Percentiles rank a stretch among this genome's conserved stretches.
phyloP scores from a whole-genome alignment of 495 filamentous ascomycete species.

The Penicillium herquei region DNA sequence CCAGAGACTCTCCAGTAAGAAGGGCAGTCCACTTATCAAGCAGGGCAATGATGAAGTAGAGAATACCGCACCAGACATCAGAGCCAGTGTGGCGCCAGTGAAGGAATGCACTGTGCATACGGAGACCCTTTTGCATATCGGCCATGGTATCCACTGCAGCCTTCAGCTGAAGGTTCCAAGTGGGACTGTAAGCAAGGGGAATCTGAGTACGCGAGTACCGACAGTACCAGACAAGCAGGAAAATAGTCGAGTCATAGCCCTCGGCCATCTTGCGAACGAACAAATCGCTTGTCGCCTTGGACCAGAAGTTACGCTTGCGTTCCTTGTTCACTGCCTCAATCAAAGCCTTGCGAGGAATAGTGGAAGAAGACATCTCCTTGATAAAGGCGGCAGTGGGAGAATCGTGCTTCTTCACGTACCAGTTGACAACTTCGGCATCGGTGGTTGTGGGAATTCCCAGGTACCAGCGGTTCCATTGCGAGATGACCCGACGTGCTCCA shows the following conservation, averaged over 20 bases:
- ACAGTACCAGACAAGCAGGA: conserved; percentile 5
- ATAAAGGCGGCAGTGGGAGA: neutral
- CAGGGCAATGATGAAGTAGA: conserved; percentile 4
- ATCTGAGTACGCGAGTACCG: conserved; percentile 4
- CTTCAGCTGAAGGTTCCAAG: conserved; percentile 3
- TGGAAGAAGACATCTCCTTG: neutral
- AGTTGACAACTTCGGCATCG: neutral
- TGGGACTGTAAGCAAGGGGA: conserved; percentile 2
- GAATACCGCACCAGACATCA: conserved; percentile 4
- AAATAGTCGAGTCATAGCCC: neutral
- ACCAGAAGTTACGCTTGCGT: neutral
- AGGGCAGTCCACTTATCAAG: conserved; percentile 5
- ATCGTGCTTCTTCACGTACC: neutral
- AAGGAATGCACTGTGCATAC: conserved; percentile 2
- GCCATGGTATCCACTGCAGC: conserved; percentile 4
- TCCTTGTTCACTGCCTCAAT: neutral
- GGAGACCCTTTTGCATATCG: conserved; percentile 4
- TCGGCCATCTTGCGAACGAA: conserved; percentile 3
- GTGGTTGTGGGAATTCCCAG: conserved; percentile 1
- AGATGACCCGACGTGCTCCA: neutral
- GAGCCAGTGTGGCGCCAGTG: conserved; percentile 4
- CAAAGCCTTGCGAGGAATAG: neutral
- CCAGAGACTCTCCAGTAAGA: neutral
- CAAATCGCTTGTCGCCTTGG: conserved; percentile 3
- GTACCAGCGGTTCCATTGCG: conserved; percentile 4